Percentiles rank a stretch among this genome's conserved stretches.
Conservation (phyloP, 2,329 filamentous ascomycete genomes). For the Ophiostoma sp. region DNA sequence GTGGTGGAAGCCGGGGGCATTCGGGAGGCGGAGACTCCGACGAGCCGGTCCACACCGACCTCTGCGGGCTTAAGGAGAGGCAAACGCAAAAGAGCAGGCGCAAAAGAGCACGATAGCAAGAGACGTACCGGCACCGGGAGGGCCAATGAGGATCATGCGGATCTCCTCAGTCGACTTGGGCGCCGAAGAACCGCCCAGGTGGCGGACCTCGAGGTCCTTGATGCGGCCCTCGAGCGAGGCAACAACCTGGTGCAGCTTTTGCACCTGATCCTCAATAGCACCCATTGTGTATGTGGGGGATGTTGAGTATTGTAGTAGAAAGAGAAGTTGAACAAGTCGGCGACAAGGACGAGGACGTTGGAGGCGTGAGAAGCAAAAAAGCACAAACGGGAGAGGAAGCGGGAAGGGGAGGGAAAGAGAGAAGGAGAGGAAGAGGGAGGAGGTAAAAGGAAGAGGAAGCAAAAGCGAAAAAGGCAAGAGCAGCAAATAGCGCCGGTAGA, state of each 20-base stretch:
- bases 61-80: not conserved
- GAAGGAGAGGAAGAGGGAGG: conserved; percentile 11
- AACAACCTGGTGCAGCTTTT: conserved; percentile 79
- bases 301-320: not conserved
- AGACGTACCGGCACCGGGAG: conserved; percentile 85
- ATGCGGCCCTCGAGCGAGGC: conserved; percentile 80
- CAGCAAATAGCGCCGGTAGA: conserved; percentile 16
- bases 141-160: conserved; percentile 96
- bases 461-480: conserved; percentile 14
- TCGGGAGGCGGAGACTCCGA: conserved; percentile 1
- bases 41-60: conserved; percentile 10
- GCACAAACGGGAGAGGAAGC: conserved; percentile 4
- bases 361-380: conserved; percentile 14
- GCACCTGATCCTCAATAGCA: conserved; percentile 78
- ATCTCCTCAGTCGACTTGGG: conserved; percentile 59
- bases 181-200: conserved; percentile 48
- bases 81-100: not conserved
- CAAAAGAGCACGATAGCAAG: not conserved
- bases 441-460: conserved; percentile 13
- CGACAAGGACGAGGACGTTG: conserved; percentile 1
- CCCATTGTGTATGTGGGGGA: conserved; percentile 56
- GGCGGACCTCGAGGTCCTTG: conserved; percentile 72
- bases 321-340: conserved; percentile 5
- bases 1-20: not conserved
- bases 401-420: not conserved